Conservation (phyloP, 1,284 basidiomycete species). For the Psilocybe mexicana region DNA sequence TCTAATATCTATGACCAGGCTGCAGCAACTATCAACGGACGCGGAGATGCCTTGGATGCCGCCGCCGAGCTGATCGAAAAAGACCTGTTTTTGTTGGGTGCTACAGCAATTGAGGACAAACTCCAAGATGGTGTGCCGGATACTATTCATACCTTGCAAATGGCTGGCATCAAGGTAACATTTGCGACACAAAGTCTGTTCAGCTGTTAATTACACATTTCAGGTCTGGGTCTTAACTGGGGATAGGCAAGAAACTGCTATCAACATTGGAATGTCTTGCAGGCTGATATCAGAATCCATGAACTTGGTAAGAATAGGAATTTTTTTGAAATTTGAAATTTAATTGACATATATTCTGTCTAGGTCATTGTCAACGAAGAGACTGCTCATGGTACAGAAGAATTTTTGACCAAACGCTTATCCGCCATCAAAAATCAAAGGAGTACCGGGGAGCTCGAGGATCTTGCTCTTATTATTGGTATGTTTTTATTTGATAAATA, state of each 20-base stretch:
- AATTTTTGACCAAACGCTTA: slow-evolving; percentile 87
- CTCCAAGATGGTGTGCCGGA: slow-evolving; percentile 98
- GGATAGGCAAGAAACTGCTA: slow-evolving; percentile 98
- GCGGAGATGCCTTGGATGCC: slow-evolving; percentile 91
- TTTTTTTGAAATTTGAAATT: not conserved
- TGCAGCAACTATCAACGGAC: slow-evolving; percentile 89
- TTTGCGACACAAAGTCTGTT: not conserved
- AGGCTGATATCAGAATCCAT: slow-evolving; percentile 97
- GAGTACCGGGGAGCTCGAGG: slow-evolving; percentile 89
- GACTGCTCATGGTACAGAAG: slow-evolving; percentile 78
- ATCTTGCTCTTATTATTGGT: slow-evolving; percentile 95
- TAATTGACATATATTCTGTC: not conserved
- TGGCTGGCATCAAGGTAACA: slow-evolving; percentile 91
- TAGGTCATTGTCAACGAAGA: slow-evolving; percentile 96
- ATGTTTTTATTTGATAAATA: slow-evolving; percentile 20
- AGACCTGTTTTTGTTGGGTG: slow-evolving; percentile 90
- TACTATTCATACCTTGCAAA: slow-evolving; percentile 95
- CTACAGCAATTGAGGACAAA: slow-evolving; percentile 98
- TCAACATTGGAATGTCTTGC: slow-evolving; percentile 98
- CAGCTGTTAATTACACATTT: slow-evolving; percentile 8
- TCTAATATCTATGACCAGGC: slow-evolving; percentile 86
- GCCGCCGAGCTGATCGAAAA: slow-evolving; percentile 97
- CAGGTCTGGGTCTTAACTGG: slow-evolving; percentile 98
- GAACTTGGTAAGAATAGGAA: slow-evolving; percentile 77
- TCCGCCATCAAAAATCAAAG: slow-evolving; percentile 92